A percentile compares a stretch with the other conserved stretches of the same genome.
phyloP scores from a whole-genome alignment of 1,284 basidiomycete genomes.

The Peniophora sp. region DNA sequence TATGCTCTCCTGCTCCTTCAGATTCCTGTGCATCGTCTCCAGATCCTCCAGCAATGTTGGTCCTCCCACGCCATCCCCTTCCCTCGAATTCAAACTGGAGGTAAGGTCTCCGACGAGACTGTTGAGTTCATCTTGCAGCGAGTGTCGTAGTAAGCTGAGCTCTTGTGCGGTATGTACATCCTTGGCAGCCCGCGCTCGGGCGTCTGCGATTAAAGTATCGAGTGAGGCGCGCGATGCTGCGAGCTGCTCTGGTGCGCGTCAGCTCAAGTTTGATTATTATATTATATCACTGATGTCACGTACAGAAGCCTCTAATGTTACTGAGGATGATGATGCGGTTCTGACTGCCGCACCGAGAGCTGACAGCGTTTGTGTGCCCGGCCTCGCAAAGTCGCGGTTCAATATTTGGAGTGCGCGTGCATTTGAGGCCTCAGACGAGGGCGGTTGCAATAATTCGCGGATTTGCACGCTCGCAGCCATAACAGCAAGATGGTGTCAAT shows the following conservation, averaged over 20 bases:
- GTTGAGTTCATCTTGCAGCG: slow-evolving; percentile 67
- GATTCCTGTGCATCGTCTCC: slow-evolving; percentile 61
- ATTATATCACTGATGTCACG: slow-evolving; percentile 7
- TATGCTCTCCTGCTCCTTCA: slow-evolving; percentile 70
- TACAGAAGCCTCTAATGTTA: slow-evolving; percentile 18
- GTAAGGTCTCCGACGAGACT: slow-evolving; percentile 61
- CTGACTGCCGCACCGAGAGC: slow-evolving; percentile 22
- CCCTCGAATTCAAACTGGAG: slow-evolving; percentile 42
- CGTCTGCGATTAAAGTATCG: slow-evolving; percentile 34
- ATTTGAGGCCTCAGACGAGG: neutral
- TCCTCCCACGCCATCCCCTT: slow-evolving; percentile 18
- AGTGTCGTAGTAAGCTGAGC: slow-evolving; percentile 68
- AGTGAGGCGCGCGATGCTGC: slow-evolving; percentile 40
- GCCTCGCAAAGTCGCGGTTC: slow-evolving; percentile 36
- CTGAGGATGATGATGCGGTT: slow-evolving; percentile 6
- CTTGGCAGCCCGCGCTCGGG: slow-evolving; percentile 32
- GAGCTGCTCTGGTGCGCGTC: slow-evolving; percentile 44
- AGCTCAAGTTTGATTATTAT: slow-evolving; percentile 6
- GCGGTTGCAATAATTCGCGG: neutral
- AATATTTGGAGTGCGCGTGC: slow-evolving; percentile 19
- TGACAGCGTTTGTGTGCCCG: slow-evolving; percentile 26
- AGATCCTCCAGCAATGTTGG: slow-evolving; percentile 75
- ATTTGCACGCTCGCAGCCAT: neutral
- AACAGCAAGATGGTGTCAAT: neutral
- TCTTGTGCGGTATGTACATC: slow-evolving; percentile 61